These are phyloP conservation scores for Suhomyces panamericanus DNA, from an alignment of 1,139 yeast genomes.

Conservation along the genomic window DNA sequence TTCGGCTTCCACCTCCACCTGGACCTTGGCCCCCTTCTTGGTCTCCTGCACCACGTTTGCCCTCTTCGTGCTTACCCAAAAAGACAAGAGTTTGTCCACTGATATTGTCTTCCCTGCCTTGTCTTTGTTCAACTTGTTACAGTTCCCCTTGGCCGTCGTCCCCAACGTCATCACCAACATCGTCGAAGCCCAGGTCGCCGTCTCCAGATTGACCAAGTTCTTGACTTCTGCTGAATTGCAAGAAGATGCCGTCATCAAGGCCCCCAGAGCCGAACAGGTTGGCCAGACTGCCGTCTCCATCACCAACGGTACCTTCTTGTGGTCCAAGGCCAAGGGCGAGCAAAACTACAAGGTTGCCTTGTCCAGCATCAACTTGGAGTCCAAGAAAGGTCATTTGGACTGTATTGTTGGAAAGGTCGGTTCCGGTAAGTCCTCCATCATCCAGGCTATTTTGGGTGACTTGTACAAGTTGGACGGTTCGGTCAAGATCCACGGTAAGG, in stretches of 20 bases:
- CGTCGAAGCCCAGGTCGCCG: slow-evolving; percentile 89
- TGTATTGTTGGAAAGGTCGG: slow-evolving; percentile 96
- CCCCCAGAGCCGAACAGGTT: slow-evolving; percentile 47
- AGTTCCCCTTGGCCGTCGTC: slow-evolving; percentile 90
- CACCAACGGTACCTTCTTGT: slow-evolving; percentile 77
- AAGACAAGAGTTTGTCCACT: slow-evolving; percentile 71
- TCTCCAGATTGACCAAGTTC: slow-evolving; percentile 71
- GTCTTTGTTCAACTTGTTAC: slow-evolving; percentile 77
- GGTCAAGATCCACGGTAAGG: slow-evolving; percentile 67
- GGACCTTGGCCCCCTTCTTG: slow-evolving; percentile 86
- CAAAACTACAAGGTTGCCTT: slow-evolving; percentile 71
- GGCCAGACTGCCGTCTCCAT: slow-evolving; percentile 76
- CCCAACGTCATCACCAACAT: slow-evolving; percentile 87
- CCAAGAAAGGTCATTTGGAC: slow-evolving; percentile 76
- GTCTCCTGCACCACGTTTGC: slow-evolving; percentile 94
- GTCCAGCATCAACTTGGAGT: slow-evolving; percentile 63
- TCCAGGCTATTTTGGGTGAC: slow-evolving; percentile 85
- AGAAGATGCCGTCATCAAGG: slow-evolving; percentile 65
- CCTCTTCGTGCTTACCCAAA: slow-evolving; percentile 64
- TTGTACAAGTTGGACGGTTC: slow-evolving; percentile 76
- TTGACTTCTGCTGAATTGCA: slow-evolving; percentile 80
- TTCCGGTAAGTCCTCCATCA: slow-evolving; percentile 83
- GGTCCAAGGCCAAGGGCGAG: slow-evolving; percentile 75
- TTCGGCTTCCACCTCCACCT: slow-evolving; percentile 74
- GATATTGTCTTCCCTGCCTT: slow-evolving; percentile 96